These are phyloP conservation scores for Cornus florida DNA, from an alignment of 148 eudicot species.

Conservation along the genomic window DNA sequence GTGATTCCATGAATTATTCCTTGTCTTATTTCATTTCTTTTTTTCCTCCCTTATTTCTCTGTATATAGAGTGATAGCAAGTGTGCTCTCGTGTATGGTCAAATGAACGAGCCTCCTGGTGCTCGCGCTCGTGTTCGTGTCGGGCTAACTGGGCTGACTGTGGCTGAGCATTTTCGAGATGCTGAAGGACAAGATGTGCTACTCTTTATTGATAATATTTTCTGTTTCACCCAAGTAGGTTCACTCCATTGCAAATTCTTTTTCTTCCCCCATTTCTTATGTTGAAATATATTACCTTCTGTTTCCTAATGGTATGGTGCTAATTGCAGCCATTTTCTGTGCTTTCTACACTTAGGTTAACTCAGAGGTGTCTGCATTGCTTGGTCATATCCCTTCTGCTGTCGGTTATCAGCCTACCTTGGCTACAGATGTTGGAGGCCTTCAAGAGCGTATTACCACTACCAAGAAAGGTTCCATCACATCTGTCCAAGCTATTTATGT, in stretches of 20 bases:
- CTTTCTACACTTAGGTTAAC: no score
- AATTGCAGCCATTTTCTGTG: no score
- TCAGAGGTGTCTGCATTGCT: slow-evolving; percentile 84
- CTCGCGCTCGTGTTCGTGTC: slow-evolving; percentile 76
- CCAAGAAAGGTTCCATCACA: slow-evolving; percentile 78
- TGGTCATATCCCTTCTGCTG: slow-evolving; percentile 85
- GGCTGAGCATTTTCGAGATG: slow-evolving; percentile 75
- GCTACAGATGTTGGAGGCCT: slow-evolving; percentile 85
- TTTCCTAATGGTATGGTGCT: no score
- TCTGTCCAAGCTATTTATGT: slow-evolving; percentile 79
- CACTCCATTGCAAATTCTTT: not conserved
- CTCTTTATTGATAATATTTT: slow-evolving; percentile 71
- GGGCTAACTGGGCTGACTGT: slow-evolving; percentile 73
- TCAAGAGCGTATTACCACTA: slow-evolving; percentile 78
- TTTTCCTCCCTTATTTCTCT: not conserved
- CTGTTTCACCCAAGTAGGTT: slow-evolving; percentile 61
- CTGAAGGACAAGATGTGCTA: slow-evolving; percentile 71
- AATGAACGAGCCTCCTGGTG: slow-evolving; percentile 81
- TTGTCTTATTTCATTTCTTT: not conserved
- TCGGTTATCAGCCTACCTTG: slow-evolving; percentile 76
- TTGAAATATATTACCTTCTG: no score
- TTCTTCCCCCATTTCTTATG: no score
- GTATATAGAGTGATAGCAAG: slow-evolving; percentile 52
- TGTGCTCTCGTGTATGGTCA: slow-evolving; percentile 78
- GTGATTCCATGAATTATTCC: not conserved